These are phyloP conservation scores for Verticillium tricorpus DNA, from an alignment of 2,329 filamentous ascomycete species.

Conservation along the genomic window DNA sequence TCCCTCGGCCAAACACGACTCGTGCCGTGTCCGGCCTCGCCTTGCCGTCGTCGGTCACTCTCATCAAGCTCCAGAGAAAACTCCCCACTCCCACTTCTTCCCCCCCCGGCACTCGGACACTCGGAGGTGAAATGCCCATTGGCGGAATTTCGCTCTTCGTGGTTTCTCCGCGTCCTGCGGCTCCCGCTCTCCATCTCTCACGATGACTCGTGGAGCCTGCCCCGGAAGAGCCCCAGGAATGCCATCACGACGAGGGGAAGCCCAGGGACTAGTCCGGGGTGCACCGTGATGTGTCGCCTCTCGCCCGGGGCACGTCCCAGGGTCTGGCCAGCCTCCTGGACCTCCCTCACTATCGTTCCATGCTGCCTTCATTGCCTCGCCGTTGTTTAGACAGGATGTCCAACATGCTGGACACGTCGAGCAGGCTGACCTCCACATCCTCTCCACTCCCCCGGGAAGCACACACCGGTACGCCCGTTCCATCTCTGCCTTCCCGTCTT, in stretches of 20 bases:
- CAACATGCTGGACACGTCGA: neutral
- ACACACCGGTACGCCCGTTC: conserved; percentile 1
- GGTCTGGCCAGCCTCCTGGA: neutral
- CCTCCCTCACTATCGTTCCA: neutral
- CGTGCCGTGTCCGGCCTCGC: neutral
- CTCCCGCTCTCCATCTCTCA: neutral
- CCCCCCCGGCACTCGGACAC: neutral
- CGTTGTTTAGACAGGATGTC: neutral
- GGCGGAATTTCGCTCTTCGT: conserved; percentile 1
- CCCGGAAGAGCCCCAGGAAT: neutral
- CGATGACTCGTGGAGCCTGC: conserved; percentile 3
- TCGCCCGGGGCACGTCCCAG: neutral
- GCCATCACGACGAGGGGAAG: neutral
- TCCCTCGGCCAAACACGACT: neutral
- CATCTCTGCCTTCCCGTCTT: neutral
- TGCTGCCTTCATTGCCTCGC: neutral
- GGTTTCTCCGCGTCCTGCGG: conserved; percentile 1
- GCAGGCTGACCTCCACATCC: neutral
- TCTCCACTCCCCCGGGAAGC: conserved; percentile 2
- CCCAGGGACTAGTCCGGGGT: neutral
- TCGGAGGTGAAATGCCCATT: conserved; percentile 2
- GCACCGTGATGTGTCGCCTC: neutral
- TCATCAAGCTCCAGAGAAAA: neutral
- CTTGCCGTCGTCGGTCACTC: neutral
- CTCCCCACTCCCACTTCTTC: neutral